A percentile compares a stretch with the other conserved stretches of the same genome.
phyloP scores from a whole-genome alignment of 176 grass and related monocot species.

The Elymus sibiricus region DNA sequence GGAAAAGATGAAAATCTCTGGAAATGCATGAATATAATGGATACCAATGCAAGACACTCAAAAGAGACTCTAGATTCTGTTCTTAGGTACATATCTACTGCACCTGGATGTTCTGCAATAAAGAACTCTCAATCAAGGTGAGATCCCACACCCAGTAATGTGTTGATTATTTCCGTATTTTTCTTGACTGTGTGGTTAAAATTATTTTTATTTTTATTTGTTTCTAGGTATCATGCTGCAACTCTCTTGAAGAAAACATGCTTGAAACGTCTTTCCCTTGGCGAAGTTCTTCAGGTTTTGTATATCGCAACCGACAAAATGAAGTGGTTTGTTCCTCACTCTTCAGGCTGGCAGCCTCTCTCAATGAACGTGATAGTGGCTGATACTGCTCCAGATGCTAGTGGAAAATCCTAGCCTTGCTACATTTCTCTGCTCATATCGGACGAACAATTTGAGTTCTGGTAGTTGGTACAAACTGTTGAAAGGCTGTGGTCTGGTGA shows the following conservation, averaged over 20 bases:
- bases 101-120: conserved; percentile 39
- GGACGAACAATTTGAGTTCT: conserved; percentile 7
- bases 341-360: conserved; percentile 82
- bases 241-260: conserved; percentile 66
- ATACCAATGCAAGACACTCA: conserved; percentile 52
- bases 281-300: conserved; percentile 83
- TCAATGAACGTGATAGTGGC: conserved; percentile 47
- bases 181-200: conserved; percentile 1
- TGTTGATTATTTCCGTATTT: conserved; percentile 15
- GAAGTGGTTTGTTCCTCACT: conserved; percentile 81
- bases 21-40: conserved; percentile 90
- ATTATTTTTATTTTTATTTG: neutral
- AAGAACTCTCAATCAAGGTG: conserved; percentile 71
- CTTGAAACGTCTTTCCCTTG: conserved; percentile 63
- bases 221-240: conserved; percentile 84
- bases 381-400: conserved; percentile 31
- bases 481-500: neutral
- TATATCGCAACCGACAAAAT: conserved; percentile 59
- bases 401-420: conserved; percentile 34
- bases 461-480: conserved; percentile 11
- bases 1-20: conserved; percentile 58
- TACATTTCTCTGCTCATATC: neutral
- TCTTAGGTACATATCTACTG: conserved; percentile 55
- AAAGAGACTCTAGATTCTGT: conserved; percentile 55
- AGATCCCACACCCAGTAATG: conserved; percentile 7